Base-by-base conservation (phyloP, 2,329 filamentous ascomycete genomes). In the Hymenoscyphus fraxineus region DNA sequence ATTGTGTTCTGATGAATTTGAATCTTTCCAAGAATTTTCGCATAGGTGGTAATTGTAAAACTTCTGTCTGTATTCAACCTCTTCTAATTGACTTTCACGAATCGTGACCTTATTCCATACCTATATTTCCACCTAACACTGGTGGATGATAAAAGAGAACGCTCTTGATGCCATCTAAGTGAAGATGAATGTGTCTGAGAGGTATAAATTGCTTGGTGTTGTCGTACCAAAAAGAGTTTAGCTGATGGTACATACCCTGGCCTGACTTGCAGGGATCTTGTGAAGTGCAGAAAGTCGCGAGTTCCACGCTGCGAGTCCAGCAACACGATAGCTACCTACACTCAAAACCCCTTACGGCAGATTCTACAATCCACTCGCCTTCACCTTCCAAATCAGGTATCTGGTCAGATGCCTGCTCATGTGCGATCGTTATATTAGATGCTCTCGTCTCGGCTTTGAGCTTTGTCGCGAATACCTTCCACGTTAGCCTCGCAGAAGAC, bases 321-420 rank as follows among this genome's bases (percentile, higher is more conserved):
- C 55, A 57, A 31, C 51, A 19, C 51, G 54, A 56, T 27, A 56
- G n/a, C 6, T 32, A 22, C 31, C 12, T 56, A 31, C 32, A 56
- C 15, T 13, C 41, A 19, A 19, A 10, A 3, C 19, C 7, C 4
- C n/a, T 19, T 10, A 56, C 9, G 35, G 10, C 55, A 19, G 13
- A 12, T 57, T 57, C 31, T 27, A 38, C 31, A 16, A 16, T 38
- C 35, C 55, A 35, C 13, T n/a, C 15, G 16, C 35, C n/a, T 56
- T 57, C 31, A 31, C 13, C 22, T 54, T 54, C 9, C 4, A 35
- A 4, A 35, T 35, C 35, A 16, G 10, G 54, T 32, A 57, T 19
- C 32, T 35, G 54, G 22, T 60, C 67, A 67, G 58, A 70, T 70
- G 68, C 41, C 59, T 39, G 32, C 16, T 35, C 41, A 13, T 58